Evolutionary conservation across 2,329 filamentous ascomycete species (phyloP).

Genomic region (Xylaria sp.): DNA sequence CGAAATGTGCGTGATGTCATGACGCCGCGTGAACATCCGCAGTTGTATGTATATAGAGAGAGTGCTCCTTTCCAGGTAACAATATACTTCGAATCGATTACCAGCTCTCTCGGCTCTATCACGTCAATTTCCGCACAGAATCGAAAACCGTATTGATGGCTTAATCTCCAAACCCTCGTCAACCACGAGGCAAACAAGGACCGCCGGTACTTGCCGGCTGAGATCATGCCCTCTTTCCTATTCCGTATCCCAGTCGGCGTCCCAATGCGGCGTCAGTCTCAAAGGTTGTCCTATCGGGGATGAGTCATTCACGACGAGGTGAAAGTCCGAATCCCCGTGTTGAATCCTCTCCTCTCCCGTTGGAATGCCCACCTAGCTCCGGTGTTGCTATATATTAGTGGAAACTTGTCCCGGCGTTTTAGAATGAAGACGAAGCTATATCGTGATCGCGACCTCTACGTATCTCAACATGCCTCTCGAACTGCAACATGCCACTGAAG

Average conservation of each 20-base stretch:
- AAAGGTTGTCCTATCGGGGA: not conserved
- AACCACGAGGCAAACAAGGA: not conserved
- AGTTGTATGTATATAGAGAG: too few species aligned
- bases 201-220: not conserved
- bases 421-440: not conserved
- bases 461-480: conserved; percentile 42
- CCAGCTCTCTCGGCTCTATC: not conserved
- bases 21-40: too few species aligned
- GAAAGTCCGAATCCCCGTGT: not conserved
- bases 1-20: not conserved
- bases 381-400: not conserved
- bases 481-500: conserved; percentile 38
- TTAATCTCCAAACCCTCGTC: too few species aligned
- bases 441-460: not conserved
- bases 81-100: too few species aligned
- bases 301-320: not conserved
- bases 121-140: not conserved
- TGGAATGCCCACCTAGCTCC: not conserved
- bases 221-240: not conserved
- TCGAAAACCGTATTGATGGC: not conserved
- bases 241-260: not conserved
- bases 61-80: too few species aligned
- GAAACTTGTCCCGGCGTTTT: not conserved
- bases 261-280: not conserved
- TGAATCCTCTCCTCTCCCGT: too few species aligned